These are phyloP conservation scores for Striga asiatica DNA, from an alignment of 257 asterid species.

Conservation along the genomic window DNA sequence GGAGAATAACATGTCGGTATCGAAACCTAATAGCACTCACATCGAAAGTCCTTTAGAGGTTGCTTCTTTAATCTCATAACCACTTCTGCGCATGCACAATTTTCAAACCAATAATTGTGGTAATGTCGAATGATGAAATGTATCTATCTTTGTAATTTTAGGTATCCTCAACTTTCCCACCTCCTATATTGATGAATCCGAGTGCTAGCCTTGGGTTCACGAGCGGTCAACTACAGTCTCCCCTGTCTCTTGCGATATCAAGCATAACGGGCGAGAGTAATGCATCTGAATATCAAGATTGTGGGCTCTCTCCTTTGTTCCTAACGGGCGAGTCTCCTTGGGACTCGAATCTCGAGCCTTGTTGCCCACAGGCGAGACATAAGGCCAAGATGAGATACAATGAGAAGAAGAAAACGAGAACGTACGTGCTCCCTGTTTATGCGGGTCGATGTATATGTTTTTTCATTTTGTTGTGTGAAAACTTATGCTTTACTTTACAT, in stretches of 20 bases:
- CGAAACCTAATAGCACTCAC: constrained; percentile 39
- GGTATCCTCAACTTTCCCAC: constrained; percentile 41
- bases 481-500: background rate
- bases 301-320: constrained; percentile 46
- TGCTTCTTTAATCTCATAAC: background rate
- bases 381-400: constrained; percentile 82
- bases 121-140: too few species aligned
- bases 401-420: constrained; percentile 75
- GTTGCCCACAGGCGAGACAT: constrained; percentile 57
- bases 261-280: constrained; percentile 51
- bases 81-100: too few species aligned
- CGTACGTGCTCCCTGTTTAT: constrained; percentile 25
- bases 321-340: constrained; percentile 44
- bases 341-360: constrained; percentile 41
- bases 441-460: background rate
- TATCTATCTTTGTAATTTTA: constrained; percentile 1
- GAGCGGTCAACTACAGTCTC: constrained; percentile 37
- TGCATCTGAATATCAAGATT: constrained; percentile 52
- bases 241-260: constrained; percentile 37
- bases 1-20: constrained; percentile 37
- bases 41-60: constrained; percentile 50
- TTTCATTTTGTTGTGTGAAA: too few species aligned
- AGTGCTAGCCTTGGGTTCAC: constrained; percentile 32
- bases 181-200: constrained; percentile 38
- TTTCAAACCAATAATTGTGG: too few species aligned